Evolutionary conservation across 2,329 filamentous ascomycete genomes (phyloP), one percentile per base, ranked within the genome.

Genomic region (Aspergillus viridinutans): DNA sequence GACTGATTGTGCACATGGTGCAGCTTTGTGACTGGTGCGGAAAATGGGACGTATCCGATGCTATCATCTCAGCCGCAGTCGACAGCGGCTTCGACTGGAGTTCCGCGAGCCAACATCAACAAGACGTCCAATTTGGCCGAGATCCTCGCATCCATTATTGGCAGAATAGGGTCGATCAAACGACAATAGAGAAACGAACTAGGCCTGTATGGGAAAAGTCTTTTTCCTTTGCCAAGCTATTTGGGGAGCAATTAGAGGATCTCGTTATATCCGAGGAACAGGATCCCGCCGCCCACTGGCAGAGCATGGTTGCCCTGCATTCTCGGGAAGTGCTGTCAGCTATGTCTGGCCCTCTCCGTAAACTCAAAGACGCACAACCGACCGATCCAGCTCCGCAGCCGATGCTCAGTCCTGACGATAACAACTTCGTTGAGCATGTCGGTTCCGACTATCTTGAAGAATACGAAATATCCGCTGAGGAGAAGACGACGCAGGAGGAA

Each of bases 1-100:
- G 74, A 23, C 54, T 77, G 38, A 65, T 77, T 23, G 59, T 72
- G 1, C 66, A 71, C 38, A 76, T 77, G 74, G 68, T 74, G 6
- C 64, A 72, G 25, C 65, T 76, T 3, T 76, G 74, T 55, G 71
- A 74, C 59, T 61, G 63, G 14, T 76, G 74, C 50, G 57, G 62
- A 23, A 66, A 66, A 55, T 57, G 65, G 35, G 59, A 72, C 6
- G 57, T 73, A 4, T 67, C 72, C 3, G 58, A 68, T 25, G 62
- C 57, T 20, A 64, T 77, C 23, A 71, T 76, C 8, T 54, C 60
- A n/a, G 69, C 72, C 21, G 74, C 74, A 4, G 63, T 75, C 5
- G 60, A 67, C 21, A 71, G 70, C 54, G 74, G 74, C 3, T 72
- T 77, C 49, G 62, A 71, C 40, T 69, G 68, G 53, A 55, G 50